These are phyloP conservation scores for Ogataea kodamae DNA, from an alignment of 805 yeast genomes.

Conservation along the genomic window DNA sequence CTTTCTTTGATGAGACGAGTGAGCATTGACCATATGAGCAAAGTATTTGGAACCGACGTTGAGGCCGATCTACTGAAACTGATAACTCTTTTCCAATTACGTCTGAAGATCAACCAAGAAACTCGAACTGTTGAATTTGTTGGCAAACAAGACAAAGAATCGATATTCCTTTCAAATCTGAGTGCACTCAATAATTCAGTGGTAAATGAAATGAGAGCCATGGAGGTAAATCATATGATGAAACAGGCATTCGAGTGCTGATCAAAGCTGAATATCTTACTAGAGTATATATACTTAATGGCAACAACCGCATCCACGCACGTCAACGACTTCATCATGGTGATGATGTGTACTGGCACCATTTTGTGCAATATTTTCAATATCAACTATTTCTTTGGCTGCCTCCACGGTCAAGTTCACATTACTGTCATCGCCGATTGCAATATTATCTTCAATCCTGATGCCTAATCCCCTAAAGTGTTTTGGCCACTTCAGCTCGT, in stretches of 20 bases:
- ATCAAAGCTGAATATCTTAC: too few relatives aligned
- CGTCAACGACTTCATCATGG: slow-evolving; percentile 39
- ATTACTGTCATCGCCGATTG: slow-evolving; percentile 58
- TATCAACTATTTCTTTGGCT: slow-evolving; percentile 78
- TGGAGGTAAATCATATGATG: slow-evolving; percentile 18
- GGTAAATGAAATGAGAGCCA: slow-evolving; percentile 17
- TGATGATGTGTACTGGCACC: slow-evolving; percentile 50
- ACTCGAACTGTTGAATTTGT: slow-evolving; percentile 14
- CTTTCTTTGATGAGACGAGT: slow-evolving; percentile 30
- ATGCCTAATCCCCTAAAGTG: slow-evolving; percentile 86
- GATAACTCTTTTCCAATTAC: slow-evolving; percentile 23
- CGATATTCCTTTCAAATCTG: slow-evolving; percentile 5
- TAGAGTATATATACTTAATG: too few relatives aligned
- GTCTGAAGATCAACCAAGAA: slow-evolving; percentile 23
- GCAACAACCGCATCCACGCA: slow-evolving; percentile 16
- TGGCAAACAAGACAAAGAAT: slow-evolving; percentile 1
- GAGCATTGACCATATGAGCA: slow-evolving; percentile 20
- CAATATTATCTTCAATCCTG: slow-evolving; percentile 92
- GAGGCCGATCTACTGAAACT: slow-evolving; percentile 21
- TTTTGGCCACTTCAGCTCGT: slow-evolving; percentile 66
- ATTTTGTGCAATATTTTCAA: slow-evolving; percentile 61
- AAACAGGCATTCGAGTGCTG: slow-evolving; percentile 13
- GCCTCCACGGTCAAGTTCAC: slow-evolving; percentile 74
- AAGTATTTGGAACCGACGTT: slow-evolving; percentile 19
- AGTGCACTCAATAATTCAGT: slow-evolving; percentile 12